Percentiles rank a stretch among this genome's conserved stretches.
These are phyloP conservation scores for rapeseed (Brassica napus) DNA, from an alignment of 345 rosid species.

Conservation along the genomic window Da-Ae NC_063450.1:43443001-43443500, in stretches of 20 bases:
- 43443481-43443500: constrained; percentile 50
- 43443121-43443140: constrained; percentile 63
- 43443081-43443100: constrained; percentile 67
- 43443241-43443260: constrained; percentile 76
- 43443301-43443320: constrained; percentile 67
- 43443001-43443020: constrained; percentile 74
- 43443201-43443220: constrained; percentile 78
- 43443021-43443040: constrained; percentile 77
- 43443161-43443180: constrained; percentile 68
- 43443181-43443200: constrained; percentile 81
- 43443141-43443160: constrained; percentile 68
- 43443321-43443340: constrained; percentile 69
- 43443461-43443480: constrained; percentile 49
- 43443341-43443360: constrained; percentile 63
- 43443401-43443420: constrained; percentile 60
- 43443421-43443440: constrained; percentile 74
- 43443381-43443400: constrained; percentile 76
- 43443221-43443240: constrained; percentile 69
- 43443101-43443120: constrained; percentile 74
- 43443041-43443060: constrained; percentile 78
- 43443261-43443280: constrained; percentile 75
- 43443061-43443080: constrained; percentile 68
- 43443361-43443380: constrained; percentile 71
- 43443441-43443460: constrained; percentile 78
- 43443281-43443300: constrained; percentile 68